Base-by-base conservation (phyloP, 2,329 filamentous ascomycete species). In the Cladosporium sp. region DNA sequence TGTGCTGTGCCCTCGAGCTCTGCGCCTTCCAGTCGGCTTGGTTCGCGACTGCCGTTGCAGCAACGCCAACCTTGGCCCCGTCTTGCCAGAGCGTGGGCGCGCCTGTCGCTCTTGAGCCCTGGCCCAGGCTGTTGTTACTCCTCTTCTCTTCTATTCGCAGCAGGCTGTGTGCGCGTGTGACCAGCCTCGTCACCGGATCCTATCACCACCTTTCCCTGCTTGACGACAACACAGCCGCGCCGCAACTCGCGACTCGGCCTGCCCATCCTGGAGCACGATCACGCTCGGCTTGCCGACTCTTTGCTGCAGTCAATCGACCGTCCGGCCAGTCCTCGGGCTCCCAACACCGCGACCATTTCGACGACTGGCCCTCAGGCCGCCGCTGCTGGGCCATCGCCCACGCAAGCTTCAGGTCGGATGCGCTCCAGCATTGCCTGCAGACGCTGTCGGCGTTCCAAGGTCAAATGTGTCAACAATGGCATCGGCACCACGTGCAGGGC, bases 381-480 rank as follows among this genome's bases (percentile, higher is more conserved):
- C 38, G 58, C 65, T 61, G 64, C 67, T 61, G 66, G 67, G 66
- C 66, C 63, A 51, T 63, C 67, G 64, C 65, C 61, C 64, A 64
- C 62, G 66, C 69, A 68, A 61, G 60, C 67, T 55, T 63, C 65
- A 51, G 64, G 62, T 59, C 73, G 76, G 59, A 88, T 91, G 83
- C 83, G 90, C 65, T 91, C 89, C 49, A 90, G 87, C 69, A 90
- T 93, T 70, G 89, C 90, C 50, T 94, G 90, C 74, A 79, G 84
- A 61, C 82, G 85, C 63, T 93, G 90, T 71, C 83, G 90, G 59
- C 84, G 85, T 67, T 91, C 88, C 71, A 95, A 94, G 75, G 90
- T 93, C 71, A 93, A 93, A 75, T 95, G 90, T 76, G 85, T 90
- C 73, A 94, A 94, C 74, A 82, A 84, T 65, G 89, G 89, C 61